Conservation (phyloP, 805 yeast species). For the Kockiozyma suomiensis region DNA sequence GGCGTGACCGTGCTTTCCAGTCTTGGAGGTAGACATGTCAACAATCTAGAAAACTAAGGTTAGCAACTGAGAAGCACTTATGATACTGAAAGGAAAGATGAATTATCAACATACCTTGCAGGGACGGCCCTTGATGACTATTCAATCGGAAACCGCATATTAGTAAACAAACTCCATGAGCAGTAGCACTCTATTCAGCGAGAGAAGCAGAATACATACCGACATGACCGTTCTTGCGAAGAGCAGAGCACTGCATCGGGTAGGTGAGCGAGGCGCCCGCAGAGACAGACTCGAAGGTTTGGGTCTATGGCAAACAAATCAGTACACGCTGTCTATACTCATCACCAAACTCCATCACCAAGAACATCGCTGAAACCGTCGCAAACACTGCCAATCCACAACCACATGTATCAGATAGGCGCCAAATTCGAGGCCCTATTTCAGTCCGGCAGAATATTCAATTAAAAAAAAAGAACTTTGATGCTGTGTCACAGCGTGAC, state of each 20-base stretch:
- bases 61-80: background rate
- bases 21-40: slow-evolving; percentile 99
- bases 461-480: no score
- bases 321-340: no score
- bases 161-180: background rate
- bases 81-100: background rate
- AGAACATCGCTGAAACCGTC: no score
- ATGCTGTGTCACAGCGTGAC: no score
- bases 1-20: slow-evolving; percentile 99
- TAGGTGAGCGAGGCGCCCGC: slow-evolving; percentile 98
- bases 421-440: no score
- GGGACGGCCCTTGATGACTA: slow-evolving; percentile 92
- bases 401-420: no score
- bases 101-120: slow-evolving; percentile 68
- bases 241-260: slow-evolving; percentile 99
- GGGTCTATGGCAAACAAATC: slow-evolving; percentile 41
- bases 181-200: background rate
- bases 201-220: slow-evolving; percentile 40
- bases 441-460: no score
- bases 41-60: slow-evolving; percentile 56
- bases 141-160: background rate
- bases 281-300: slow-evolving; percentile 95
- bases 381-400: no score
- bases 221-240: slow-evolving; percentile 99
- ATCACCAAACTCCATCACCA: no score